Evolutionary conservation across 768 basidiomycete genomes (phyloP).

Genomic region (Termitomyces sp.): DNA sequence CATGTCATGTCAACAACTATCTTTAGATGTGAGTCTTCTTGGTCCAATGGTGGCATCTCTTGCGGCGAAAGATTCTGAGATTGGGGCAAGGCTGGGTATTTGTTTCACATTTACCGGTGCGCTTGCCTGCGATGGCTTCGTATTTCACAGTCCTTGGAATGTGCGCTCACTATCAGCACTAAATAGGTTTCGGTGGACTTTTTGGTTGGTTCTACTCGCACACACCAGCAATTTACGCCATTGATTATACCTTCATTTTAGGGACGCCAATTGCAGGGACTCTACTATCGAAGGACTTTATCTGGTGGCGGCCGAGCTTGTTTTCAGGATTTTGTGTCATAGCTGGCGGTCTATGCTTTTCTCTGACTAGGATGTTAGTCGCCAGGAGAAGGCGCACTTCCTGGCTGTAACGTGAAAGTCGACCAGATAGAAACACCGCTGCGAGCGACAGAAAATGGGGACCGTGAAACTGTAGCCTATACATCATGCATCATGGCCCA

Average conservation of each 20-base stretch:
- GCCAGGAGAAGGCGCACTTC: conserved; percentile 19
- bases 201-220: conserved; percentile 23
- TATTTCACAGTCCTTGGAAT: neutral
- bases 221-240: neutral
- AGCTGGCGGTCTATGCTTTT: conserved; percentile 24
- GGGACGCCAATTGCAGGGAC: conserved; percentile 57
- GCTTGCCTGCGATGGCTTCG: neutral
- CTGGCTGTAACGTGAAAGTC: conserved; percentile 3
- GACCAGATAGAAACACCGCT: neutral
- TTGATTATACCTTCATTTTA: conserved; percentile 9
- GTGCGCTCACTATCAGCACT: neutral
- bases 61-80: conserved; percentile 39
- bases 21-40: conserved; percentile 33
- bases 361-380: conserved; percentile 19
- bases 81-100: conserved; percentile 52
- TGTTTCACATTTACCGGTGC: conserved; percentile 28
- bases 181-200: conserved; percentile 34
- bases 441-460: neutral
- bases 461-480: neutral
- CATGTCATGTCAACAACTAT: neutral
- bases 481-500: neutral
- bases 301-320: conserved; percentile 56
- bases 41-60: conserved; percentile 38
- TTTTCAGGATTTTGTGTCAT: conserved; percentile 42
- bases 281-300: conserved; percentile 41